Percentiles rank a stretch among this genome's conserved stretches.
Evolutionary conservation across 148 eudicot species (phyloP).

Genomic region (Spergularia bocconei): DNA sequence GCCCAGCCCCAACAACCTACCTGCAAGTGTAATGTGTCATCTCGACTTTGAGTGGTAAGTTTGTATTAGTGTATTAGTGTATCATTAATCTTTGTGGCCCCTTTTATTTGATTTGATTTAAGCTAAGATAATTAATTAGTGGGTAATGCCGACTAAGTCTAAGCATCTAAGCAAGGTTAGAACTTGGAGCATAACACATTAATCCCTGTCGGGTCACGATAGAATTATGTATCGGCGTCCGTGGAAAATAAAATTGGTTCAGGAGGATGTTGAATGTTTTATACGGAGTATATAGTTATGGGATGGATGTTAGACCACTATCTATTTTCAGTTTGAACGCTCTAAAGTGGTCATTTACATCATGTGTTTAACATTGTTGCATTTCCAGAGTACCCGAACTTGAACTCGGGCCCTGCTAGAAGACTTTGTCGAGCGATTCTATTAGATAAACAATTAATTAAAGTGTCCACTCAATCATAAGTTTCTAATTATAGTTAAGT

Average conservation of each 20-base stretch:
- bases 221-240: too few species aligned
- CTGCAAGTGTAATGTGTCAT: constrained; percentile 11
- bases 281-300: too few species aligned
- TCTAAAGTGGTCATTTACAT: too few species aligned
- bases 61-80: not conserved
- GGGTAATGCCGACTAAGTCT: not conserved
- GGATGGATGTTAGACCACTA: too few species aligned
- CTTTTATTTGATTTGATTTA: not conserved
- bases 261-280: too few species aligned
- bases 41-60: constrained; percentile 1
- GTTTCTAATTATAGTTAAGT: not conserved
- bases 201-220: too few species aligned
- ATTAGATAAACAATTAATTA: not conserved
- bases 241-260: too few species aligned
- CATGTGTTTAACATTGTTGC: too few species aligned
- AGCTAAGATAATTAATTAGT: not conserved
- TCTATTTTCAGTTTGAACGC: too few species aligned
- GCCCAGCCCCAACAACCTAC: not conserved
- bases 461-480: not conserved
- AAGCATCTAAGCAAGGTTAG: not conserved
- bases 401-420: not conserved
- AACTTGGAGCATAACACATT: not conserved
- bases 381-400: too few species aligned
- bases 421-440: not conserved
- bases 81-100: not conserved